Evolutionary conservation across 2,329 filamentous ascomycete species (phyloP), one percentile per base, ranked within the genome.

Genomic region (Fusarium foetens): DNA sequence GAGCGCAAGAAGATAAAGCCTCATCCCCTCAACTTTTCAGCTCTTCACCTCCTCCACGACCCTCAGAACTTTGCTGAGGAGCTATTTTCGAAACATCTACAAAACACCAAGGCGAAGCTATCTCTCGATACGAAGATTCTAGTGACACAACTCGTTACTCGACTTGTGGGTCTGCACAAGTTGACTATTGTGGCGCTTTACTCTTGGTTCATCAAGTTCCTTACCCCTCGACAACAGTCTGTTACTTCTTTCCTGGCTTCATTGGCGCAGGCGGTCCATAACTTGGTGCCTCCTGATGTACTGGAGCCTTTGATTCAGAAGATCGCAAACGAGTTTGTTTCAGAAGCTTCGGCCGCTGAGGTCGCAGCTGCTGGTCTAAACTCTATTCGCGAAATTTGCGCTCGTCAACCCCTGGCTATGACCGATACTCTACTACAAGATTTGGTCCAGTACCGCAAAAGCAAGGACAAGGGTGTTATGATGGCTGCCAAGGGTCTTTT

Each of bases 261-360:
- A 16, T 87, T 98, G 62, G 96, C 96, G 1, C 96, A 98, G 84
- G 93, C 93, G 7, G 94, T 94, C 12, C 96, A 99, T 80, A 93
- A 91, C 71, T 87, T 97, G 41, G 95, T 99, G 0, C 96, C 96
- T 0, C 95, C 95, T 1, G 96, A 99, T 85, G 93, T 91, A 0
- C 86, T 99, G 16, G 95, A 98, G 80, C 95, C 96, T 1, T 84
- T 98, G 8, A 86, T 99, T 5, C 92, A 94, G 80, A 98, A 98
- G 84, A 98, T 99, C 76, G 95, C 96, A 36, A 98, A 98, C 79
- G 96, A 99, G 80, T 99, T 99, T 79, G 95, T 99, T 4, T 97
- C 94, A 1, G 96, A 99, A 83, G 96, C 94, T 3, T 91, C 95
- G 0, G 95, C 96, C 1, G 89, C 93, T 7, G 95, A 98, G 81